Conservation (phyloP, 2,329 filamentous ascomycete genomes). For the Colletotrichum sp. region DNA sequence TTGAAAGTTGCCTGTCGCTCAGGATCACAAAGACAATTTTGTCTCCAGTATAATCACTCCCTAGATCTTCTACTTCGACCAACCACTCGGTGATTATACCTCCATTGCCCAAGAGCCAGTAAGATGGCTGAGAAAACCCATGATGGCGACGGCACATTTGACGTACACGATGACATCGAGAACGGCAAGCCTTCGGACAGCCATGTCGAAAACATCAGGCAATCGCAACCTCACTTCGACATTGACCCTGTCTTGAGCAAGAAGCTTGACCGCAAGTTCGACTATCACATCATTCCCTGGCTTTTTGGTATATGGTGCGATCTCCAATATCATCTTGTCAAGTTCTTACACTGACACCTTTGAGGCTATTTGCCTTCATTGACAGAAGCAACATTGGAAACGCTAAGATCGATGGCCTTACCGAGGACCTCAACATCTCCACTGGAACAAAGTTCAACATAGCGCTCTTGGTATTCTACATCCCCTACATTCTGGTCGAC, state of each 20-base stretch:
- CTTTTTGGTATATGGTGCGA: not conserved
- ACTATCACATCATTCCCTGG: conserved; percentile 19
- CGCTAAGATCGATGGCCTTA: conserved; percentile 50
- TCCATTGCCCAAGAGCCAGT: not conserved
- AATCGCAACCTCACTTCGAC: conserved; percentile 9
- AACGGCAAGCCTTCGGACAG: conserved; percentile 1
- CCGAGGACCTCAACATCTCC: conserved; percentile 48
- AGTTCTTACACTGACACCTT: not conserved
- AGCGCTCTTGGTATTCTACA: conserved; percentile 67
- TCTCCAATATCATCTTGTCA: not conserved
- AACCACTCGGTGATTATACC: not conserved
- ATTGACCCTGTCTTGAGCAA: conserved; percentile 18
- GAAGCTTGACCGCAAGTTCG: conserved; percentile 28
- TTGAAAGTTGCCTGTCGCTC: not conserved
- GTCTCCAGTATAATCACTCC: not conserved
- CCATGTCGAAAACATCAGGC: not conserved
- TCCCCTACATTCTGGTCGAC: conserved; percentile 72
- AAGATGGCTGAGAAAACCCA: not conserved
- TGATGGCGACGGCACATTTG: not conserved
- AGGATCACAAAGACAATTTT: not conserved
- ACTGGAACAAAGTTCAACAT: conserved; percentile 65
- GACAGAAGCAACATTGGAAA: conserved; percentile 56
- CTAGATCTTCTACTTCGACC: not conserved
- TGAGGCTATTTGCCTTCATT: conserved; percentile 55
- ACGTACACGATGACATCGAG: not conserved